Evolutionary conservation across 352 stramenopile species (phyloP).

Genomic region (Globisporangium takayamanum): DNA sequence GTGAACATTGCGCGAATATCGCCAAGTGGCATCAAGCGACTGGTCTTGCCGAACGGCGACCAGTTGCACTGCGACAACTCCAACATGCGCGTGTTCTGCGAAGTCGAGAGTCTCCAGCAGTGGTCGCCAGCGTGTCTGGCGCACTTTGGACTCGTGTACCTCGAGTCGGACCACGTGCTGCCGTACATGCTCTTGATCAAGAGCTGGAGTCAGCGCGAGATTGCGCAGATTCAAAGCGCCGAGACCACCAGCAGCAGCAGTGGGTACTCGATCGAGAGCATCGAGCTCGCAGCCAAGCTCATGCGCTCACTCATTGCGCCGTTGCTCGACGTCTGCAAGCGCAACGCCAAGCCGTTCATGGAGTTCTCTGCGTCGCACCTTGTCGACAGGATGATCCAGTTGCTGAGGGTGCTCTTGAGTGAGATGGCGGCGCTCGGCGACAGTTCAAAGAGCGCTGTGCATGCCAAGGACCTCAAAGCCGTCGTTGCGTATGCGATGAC

Average conservation of each 20-base stretch:
- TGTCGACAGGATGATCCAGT: slow-evolving; percentile 39
- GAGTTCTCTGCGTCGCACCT: slow-evolving; percentile 34
- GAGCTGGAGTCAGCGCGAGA: slow-evolving; percentile 33
- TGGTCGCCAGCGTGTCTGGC: slow-evolving; percentile 49
- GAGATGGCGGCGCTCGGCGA: slow-evolving; percentile 19
- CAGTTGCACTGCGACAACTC: slow-evolving; percentile 33
- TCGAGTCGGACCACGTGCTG: slow-evolving; percentile 38
- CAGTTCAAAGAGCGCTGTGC: not conserved
- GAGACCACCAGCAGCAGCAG: not conserved
- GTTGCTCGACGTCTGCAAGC: slow-evolving; percentile 53
- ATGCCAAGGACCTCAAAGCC: slow-evolving; percentile 23
- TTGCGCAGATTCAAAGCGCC: slow-evolving; percentile 10
- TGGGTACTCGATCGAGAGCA: not conserved
- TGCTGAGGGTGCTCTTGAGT: slow-evolving; percentile 33
- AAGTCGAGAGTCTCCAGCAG: slow-evolving; percentile 37
- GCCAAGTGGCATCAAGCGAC: slow-evolving; percentile 12
- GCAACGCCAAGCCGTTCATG: slow-evolving; percentile 28
- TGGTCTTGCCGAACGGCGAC: slow-evolving; percentile 53
- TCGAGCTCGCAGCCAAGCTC: slow-evolving; percentile 32
- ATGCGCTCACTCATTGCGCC: slow-evolving; percentile 36
- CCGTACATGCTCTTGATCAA: slow-evolving; percentile 68
- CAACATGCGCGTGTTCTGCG: slow-evolving; percentile 43
- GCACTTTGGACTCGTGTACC: slow-evolving; percentile 51
- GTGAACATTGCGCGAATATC: slow-evolving; percentile 18
- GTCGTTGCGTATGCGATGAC: slow-evolving; percentile 31